Evolutionary conservation across 768 basidiomycete species (phyloP), one percentile per base, ranked within the genome.

Genomic region (Clitopilus hobsonii): DNA sequence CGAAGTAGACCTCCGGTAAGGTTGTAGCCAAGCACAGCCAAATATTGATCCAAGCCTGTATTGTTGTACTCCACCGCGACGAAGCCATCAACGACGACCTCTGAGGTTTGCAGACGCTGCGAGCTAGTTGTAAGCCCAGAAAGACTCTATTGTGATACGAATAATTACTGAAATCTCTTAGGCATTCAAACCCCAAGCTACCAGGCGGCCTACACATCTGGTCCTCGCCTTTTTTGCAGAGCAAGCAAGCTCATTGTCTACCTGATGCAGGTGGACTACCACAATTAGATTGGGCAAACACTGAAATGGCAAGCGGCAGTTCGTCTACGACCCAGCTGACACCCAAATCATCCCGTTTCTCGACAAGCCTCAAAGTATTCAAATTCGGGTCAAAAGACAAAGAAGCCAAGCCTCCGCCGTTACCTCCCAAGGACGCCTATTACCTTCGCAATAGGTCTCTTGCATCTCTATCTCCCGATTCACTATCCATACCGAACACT

Each of bases 361-460:
- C 68, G 6, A 70, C 69, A 16, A 58, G 49, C 5, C 60, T 73
- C 57, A 71, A 68, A 56, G 63, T 66, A 16, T 71, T 73, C 63
- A 69, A 69, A 49, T 64, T 70, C 47, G 54, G 54, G 23, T 51
- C 63, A 22, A 70, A 61, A 57, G 65, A 63, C 16, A 68, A 63
- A 56, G 60, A 60, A 23, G n/a, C 55, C 1, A 67, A 65, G 52
- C 82, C 84, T 0, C 84, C 84, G 0, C 82, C 80, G 6, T 80
- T 73, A 1, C 87, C 87, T 0, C 86, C 86, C 36, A 88, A 89
- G 68, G 87, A 89, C 60, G 63, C 72, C 6, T 74, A 73, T 61
- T 80, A 81, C 69, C 68, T 78, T 49, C 70, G 70, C 3, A 71
- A 71, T 61, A 73, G 74, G 41, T 81, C 81, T 1, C 67, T 81